Conservation (phyloP, 306 rosid species). For the Medicago arabica region DNA sequence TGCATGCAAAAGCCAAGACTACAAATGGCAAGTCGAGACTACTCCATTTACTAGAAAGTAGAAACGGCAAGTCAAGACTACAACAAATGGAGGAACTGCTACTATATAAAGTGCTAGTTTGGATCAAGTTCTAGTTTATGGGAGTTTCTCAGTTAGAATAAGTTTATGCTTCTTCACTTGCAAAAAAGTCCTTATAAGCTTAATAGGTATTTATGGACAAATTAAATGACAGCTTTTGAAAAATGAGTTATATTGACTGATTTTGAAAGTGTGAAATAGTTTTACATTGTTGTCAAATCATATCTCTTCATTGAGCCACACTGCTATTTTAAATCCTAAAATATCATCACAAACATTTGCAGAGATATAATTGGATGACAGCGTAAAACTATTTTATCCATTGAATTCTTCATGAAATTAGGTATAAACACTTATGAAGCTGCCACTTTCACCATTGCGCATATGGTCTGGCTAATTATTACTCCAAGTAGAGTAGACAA, state of each 20-base stretch:
- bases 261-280: background rate
- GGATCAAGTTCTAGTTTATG: background rate
- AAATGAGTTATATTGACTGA: background rate
- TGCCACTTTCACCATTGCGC: too few species aligned
- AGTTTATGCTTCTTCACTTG: too few species aligned
- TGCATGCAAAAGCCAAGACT: background rate
- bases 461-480: too few species aligned
- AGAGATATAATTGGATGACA: background rate
- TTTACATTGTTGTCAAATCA: background rate
- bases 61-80: constrained; percentile 9
- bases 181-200: too few species aligned
- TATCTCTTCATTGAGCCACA: background rate
- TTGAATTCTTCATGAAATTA: background rate
- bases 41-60: background rate
- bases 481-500: too few species aligned
- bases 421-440: too few species aligned
- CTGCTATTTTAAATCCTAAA: background rate
- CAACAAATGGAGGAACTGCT: background rate
- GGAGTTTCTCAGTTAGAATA: too few species aligned
- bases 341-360: background rate
- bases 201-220: too few species aligned
- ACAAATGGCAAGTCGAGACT: too few species aligned
- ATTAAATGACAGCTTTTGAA: background rate
- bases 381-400: background rate
- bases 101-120: background rate